phyloP scores from a whole-genome alignment of 495 filamentous ascomycete genomes.

The Beverwykella pulmonaria region DNA sequence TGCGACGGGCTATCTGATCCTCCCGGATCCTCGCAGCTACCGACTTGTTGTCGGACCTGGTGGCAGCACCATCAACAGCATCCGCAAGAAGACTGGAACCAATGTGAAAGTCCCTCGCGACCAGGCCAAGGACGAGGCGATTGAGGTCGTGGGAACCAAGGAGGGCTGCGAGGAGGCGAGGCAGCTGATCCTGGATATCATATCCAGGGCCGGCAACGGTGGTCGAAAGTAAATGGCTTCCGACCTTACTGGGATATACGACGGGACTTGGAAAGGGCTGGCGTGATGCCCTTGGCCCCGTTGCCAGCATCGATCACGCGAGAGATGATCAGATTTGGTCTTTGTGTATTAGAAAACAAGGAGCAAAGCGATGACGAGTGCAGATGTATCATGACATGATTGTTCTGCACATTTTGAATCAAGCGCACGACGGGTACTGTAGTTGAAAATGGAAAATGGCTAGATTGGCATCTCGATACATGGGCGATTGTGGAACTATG shows the following conservation, averaged over 20 bases:
- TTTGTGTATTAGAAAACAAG: background rate
- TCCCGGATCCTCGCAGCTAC: constrained; percentile 88
- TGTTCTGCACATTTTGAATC: background rate
- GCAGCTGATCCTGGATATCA: constrained; percentile 82
- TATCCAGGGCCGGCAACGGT: constrained; percentile 50
- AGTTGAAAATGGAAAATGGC: background rate
- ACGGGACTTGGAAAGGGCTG: background rate
- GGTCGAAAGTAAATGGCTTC: constrained; percentile 8
- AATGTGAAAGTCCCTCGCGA: constrained; percentile 88
- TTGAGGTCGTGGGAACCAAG: constrained; percentile 78
- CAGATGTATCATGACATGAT: background rate
- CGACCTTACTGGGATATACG: background rate
- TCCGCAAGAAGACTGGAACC: constrained; percentile 89
- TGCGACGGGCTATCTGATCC: constrained; percentile 79
- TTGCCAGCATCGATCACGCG: too few species aligned
- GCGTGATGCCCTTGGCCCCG: too few species aligned
- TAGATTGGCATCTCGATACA: background rate
- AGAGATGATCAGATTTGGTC: background rate
- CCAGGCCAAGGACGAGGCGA: constrained; percentile 76
- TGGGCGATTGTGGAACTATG: background rate
- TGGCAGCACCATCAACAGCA: constrained; percentile 86
- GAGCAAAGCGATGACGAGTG: background rate
- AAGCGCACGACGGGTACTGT: too few species aligned
- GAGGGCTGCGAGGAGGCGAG: constrained; percentile 85
- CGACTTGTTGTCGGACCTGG: constrained; percentile 86